Evolutionary conservation across 495 filamentous ascomycete species (phyloP), one percentile per base, ranked within the genome.

Genomic region (Chaetomium fimeti): DNA sequence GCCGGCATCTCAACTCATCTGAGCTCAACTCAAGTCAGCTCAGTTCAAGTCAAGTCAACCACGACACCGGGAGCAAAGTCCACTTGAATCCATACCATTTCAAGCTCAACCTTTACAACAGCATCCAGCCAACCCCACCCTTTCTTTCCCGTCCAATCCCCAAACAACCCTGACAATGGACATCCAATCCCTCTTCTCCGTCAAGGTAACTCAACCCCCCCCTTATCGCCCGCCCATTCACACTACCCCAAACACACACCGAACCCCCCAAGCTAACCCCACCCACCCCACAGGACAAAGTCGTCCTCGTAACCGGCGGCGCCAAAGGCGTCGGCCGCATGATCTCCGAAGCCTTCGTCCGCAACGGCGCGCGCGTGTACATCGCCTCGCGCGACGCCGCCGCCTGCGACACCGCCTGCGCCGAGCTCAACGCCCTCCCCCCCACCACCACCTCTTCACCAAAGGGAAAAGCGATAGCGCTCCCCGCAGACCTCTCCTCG

Each of bases 321-420:
- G 79, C 76, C 53, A 90, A 85, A 57, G 85, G 85, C 52, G 83
- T 90, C 61, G 87, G 88, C 27, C 83, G 89, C 53, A 94, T 93
- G 91, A 92, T 92, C 62, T 87, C 89, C 0, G 85, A 91, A 66
- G 90, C 89, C 5, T 90, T 89, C 72, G 87, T 92, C 6, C 74
- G 81, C 56, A 92, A 92, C 76, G 90, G 91, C 20, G 90, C 91
- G 22, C 89, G 85, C 28, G 91, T 93, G 22, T 94, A 93, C 76
- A 92, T 94, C 66, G 89, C 89, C n/a, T 91, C 89, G 15, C 88
- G 91, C 62, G 78, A 74, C 48, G 73, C 71, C 57, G 64, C 70
- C 0, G 73, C 78, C 60, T 79, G 76, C 69, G 40, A 64, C 5
- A 25, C 71, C 12, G 71, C 73, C 42, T 65, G 67, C 29, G 57